Base-by-base conservation (phyloP, 78 protist genomes). In the Pigoraptor vietnamica region DNA sequence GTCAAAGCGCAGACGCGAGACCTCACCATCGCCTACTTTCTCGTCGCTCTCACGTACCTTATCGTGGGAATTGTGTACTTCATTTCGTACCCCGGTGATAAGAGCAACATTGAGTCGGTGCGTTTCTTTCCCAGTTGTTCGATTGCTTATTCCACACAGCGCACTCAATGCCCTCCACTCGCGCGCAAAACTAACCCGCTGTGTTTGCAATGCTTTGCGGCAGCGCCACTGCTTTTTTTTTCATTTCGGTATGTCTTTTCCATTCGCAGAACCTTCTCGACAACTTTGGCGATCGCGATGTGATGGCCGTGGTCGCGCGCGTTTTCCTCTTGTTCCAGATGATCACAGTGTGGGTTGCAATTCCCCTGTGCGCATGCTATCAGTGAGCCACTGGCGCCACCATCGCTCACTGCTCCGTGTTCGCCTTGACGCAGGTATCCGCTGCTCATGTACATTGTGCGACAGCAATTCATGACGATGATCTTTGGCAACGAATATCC, bases 321-420 rank as follows among this genome's bases (percentile, higher is more conserved):
- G 89, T 40, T 23, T 90, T 90, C 40, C 91, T 90, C 84, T 86
- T 90, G 33, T 90, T 90, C 91, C 84, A 79, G 84, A 79, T 79
- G 40, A 90, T 90, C 86, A 90, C 91, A 33, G 91, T 90, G 91
- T 90, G 39, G 9, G 91, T 40, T 86, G 89, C 33, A 21, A 21
- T 48, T 48, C 67, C 67, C 67, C 67, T 14, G 67, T 48, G 29
- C 67, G n/a, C n/a, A n/a, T n/a, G n/a, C n/a, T n/a, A n/a, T n/a
- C n/a, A n/a, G n/a, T n/a, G n/a, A n/a, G n/a, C n/a, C n/a, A n/a
- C n/a, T n/a, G n/a, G n/a, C n/a, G n/a, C n/a, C n/a, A n/a, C 84
- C 21, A 25, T 79, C 84, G 32, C 1, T 79, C 84, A 2, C 23
- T 2, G n/a, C 32, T 25, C 10, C n/a, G 1, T 79, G 6, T 48